phyloP scores from a whole-genome alignment of 2,329 filamentous ascomycete genomes.

The Venturiaceae sp. region DNA sequence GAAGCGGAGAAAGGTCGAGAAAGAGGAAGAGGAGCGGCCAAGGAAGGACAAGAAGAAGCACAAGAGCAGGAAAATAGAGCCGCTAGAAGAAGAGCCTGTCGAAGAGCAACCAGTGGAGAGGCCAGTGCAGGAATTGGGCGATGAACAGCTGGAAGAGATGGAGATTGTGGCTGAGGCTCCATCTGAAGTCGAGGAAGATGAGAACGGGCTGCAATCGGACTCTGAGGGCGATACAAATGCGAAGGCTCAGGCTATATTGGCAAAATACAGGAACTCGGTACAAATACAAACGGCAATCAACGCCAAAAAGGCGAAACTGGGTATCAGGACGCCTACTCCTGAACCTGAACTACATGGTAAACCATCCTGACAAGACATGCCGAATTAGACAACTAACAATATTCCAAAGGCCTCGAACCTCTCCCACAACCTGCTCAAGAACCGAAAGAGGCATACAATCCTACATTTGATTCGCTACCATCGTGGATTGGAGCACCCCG shows the following conservation, averaged over 20 bases:
- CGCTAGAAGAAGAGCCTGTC: conserved; percentile 9
- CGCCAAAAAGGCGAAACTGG: conserved; percentile 14
- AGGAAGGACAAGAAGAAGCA: conserved; percentile 16
- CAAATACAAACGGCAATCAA: conserved; percentile 11
- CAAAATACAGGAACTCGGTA: conserved; percentile 34
- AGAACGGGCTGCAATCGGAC: conserved; percentile 19
- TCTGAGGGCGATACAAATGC: conserved; percentile 16
- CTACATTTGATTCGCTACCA: conserved; percentile 70
- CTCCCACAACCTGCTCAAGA: conserved; percentile 67
- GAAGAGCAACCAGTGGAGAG: conserved; percentile 13
- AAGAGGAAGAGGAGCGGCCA: neutral
- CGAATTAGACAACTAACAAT: neutral
- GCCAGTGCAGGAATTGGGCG: conserved; percentile 12
- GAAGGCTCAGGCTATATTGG: conserved; percentile 21
- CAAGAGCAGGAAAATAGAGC: conserved; percentile 9
- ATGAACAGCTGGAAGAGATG: neutral
- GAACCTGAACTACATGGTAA: conserved; percentile 41
- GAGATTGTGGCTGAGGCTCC: neutral
- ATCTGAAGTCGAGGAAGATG: conserved; percentile 11
- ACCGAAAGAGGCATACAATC: conserved; percentile 45
- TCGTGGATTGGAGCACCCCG: conserved; percentile 70
- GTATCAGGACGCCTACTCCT: conserved; percentile 12
- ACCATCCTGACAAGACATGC: too few species aligned
- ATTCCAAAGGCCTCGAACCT: conserved; percentile 56
- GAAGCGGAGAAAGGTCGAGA: neutral